Conservation (phyloP, 768 basidiomycete species). For the Mycena vulgaris region DNA sequence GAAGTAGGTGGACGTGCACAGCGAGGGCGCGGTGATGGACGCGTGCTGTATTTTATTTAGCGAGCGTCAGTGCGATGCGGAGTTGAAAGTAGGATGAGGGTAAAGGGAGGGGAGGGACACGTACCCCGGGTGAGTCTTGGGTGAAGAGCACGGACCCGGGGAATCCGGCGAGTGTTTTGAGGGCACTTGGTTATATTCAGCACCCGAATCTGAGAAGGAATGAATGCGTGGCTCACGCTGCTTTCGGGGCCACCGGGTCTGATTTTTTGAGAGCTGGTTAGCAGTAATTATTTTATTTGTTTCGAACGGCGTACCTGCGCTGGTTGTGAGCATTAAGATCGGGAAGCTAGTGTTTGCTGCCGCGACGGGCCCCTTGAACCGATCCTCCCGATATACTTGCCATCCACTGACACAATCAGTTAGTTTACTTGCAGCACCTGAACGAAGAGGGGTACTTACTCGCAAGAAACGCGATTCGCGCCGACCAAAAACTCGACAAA, state of each 20-base stretch:
- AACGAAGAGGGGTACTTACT: constrained; percentile 1
- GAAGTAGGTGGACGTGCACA: constrained; percentile 40
- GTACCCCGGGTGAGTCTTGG: constrained; percentile 31
- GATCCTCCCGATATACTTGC: constrained; percentile 28
- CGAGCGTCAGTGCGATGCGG: not conserved
- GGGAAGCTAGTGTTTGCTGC: constrained; percentile 44
- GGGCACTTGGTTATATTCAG: constrained; percentile 20
- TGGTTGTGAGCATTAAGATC: constrained; percentile 45
- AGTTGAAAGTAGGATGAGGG: not conserved
- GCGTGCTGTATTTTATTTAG: constrained; percentile 29
- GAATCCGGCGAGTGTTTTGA: constrained; percentile 29
- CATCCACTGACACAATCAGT: constrained; percentile 21
- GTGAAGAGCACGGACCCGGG: constrained; percentile 29
- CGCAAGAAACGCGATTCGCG: constrained; percentile 15
- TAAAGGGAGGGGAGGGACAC: not conserved
- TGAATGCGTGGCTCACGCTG: not conserved
- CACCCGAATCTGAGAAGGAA: not conserved
- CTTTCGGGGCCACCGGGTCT: constrained; percentile 32
- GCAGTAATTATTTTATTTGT: not conserved
- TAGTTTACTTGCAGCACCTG: not conserved
- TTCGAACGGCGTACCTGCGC: constrained; percentile 36
- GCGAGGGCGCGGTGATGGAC: constrained; percentile 36
- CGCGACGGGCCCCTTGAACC: constrained; percentile 27
- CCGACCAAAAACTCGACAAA: constrained; percentile 39
- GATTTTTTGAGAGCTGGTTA: not conserved